Evolutionary conservation across 208 protist species (phyloP).

Genomic region (Tritrichomonas musculus): DNA sequence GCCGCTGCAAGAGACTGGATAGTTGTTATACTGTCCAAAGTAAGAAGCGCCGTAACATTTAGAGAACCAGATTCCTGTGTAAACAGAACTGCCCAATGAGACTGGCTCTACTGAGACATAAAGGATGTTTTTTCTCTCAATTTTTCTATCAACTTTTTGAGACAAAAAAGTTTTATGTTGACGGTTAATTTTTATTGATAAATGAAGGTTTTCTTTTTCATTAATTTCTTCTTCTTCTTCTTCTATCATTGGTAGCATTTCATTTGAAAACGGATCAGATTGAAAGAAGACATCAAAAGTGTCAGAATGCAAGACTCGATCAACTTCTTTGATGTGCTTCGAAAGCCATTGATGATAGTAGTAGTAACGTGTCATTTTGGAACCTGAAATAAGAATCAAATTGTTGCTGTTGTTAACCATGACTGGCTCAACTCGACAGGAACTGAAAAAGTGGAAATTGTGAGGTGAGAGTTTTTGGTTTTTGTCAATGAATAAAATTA

Average conservation of each 20-base stretch:
- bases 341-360: constrained; percentile 7
- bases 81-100: background rate
- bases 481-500: constrained; percentile 24
- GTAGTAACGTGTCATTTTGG: background rate
- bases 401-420: background rate
- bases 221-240: too few relatives aligned
- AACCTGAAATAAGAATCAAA: background rate
- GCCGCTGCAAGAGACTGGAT: background rate
- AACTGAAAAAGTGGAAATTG: background rate
- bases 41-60: background rate
- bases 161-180: too few relatives aligned
- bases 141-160: too few relatives aligned
- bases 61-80: background rate
- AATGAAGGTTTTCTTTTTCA: too few relatives aligned
- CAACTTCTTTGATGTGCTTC: background rate
- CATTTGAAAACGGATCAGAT: background rate
- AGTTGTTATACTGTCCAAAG: background rate
- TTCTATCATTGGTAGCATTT: too few relatives aligned
- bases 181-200: background rate
- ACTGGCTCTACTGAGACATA: background rate
- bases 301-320: constrained; percentile 11
- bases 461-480: background rate
- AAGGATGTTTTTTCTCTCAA: background rate
- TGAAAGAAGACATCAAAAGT: constrained; percentile 22
- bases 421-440: background rate